Base-by-base conservation (phyloP, 78 protist genomes). In the Dictyostelium brefeldianum region DNA sequence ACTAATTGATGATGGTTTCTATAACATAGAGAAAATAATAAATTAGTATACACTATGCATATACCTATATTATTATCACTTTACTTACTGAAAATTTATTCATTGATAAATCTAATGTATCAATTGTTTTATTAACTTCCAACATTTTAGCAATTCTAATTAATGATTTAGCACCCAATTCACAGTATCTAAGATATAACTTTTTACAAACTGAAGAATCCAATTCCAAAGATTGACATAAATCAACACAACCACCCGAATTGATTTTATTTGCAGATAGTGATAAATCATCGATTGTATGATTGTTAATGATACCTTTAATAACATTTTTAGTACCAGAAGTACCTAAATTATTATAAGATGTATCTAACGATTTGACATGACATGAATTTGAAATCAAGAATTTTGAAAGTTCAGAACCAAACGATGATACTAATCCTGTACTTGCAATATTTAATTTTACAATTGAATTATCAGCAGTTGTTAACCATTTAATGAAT, bases 71-170 rank as follows among this genome's bases (percentile, higher is more conserved):
- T n/a, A n/a, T 67, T 17, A 5, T 31, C 31, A n/a, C 14, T 22
- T n/a, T n/a, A 83, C 91, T 31, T 54, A 83, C 91, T 10, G 83
- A 70, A 17, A 87, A 64, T 48, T 87, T 65, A 65, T 87, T 87
- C 84, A 87, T 77, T 46, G 93, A 87, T 36, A 87, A 51, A 87
- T 87, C 93, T 8, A 87, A 29, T 9, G 54, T 22, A 20, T 50
- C 59, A 11, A 87, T 46, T 5, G 93, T 87, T 31, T 18, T 48
- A 51, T 87, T 87, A 0, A 70, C 4, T 36, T 87, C 93, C 7
- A 87, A 43, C 83, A 87, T 74, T 36, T 77, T 87, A n/a, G 62
- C 20, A 27, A 87, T 50, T 87, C 93, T 87, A 59, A 41, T n/a
- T 22, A 87, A 20, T 47, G 93, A 74, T 64, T 69, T 87, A 54